Evolutionary conservation across 148 eudicot genomes (phyloP).

Genomic region (Rhododendron kiyosumense): DNA sequence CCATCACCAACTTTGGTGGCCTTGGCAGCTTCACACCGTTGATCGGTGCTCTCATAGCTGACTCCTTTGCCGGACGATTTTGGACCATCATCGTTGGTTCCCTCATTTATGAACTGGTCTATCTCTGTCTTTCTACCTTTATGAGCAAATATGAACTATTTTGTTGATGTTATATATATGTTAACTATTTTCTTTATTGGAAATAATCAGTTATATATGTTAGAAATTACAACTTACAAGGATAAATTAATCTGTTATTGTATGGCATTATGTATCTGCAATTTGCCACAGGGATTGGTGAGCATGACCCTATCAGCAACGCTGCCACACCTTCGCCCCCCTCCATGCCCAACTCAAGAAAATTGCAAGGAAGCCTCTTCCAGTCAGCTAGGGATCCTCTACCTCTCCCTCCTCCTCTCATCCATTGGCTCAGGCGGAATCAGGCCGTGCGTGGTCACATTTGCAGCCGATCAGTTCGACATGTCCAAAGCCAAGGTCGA

Average conservation of each 20-base stretch:
- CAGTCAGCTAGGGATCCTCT: slow-evolving; percentile 42
- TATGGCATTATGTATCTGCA: background rate
- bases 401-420: slow-evolving; percentile 41
- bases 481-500: slow-evolving; percentile 33
- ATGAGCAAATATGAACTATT: background rate
- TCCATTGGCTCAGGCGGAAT: slow-evolving; percentile 55
- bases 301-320: slow-evolving; percentile 49
- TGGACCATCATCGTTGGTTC: slow-evolving; percentile 70
- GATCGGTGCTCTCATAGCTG: slow-evolving; percentile 68
- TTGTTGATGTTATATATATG: background rate
- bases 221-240: too few relatives aligned
- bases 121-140: background rate
- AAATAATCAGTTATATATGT: too few relatives aligned
- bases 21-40: slow-evolving; percentile 64
- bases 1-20: slow-evolving; percentile 59
- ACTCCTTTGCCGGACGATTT: slow-evolving; percentile 69
- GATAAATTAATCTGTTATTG: too few relatives aligned
- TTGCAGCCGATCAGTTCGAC: slow-evolving; percentile 64
- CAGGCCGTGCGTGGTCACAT: slow-evolving; percentile 51
- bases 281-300: slow-evolving; percentile 38
- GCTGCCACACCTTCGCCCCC: slow-evolving; percentile 53
- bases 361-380: slow-evolving; percentile 60
- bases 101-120: slow-evolving; percentile 54
- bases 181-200: too few relatives aligned
- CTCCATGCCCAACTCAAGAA: slow-evolving; percentile 51